A percentile compares a stretch with the other conserved stretches of the same genome.
Conservation (phyloP, 192 early-diverging fungal genomes). For the Dimargaris xerosporica region DNA sequence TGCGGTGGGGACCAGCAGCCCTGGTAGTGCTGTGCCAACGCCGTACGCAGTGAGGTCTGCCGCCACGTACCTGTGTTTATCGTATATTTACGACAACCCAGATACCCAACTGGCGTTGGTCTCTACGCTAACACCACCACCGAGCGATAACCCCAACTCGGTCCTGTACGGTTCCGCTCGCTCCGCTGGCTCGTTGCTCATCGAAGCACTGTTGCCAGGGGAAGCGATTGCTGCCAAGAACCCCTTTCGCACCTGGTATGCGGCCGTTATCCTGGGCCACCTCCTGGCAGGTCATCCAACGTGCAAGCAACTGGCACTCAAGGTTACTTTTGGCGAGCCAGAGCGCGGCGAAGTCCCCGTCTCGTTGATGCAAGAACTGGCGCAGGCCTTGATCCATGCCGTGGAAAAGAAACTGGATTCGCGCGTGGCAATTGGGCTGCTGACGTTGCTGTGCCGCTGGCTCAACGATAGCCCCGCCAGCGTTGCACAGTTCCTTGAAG, state of each 20-base stretch:
- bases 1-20: constrained; percentile 43
- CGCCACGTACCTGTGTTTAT: constrained; percentile 67
- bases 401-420: constrained; percentile 45
- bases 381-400: constrained; percentile 54
- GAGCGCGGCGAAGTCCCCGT: constrained; percentile 61
- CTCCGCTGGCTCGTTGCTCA: constrained; percentile 78
- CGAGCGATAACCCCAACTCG: constrained; percentile 50
- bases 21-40: too few relatives aligned
- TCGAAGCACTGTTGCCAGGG: constrained; percentile 67
- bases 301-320: constrained; percentile 63
- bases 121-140: constrained; percentile 68
- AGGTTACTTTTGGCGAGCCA: constrained; percentile 59
- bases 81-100: constrained; percentile 64
- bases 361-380: constrained; percentile 76
- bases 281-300: constrained; percentile 54
- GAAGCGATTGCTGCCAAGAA: constrained; percentile 39
- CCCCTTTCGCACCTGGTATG: constrained; percentile 82
- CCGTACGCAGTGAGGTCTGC: constrained; percentile 60
- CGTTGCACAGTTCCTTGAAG: constrained; percentile 70
- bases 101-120: constrained; percentile 80
- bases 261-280: constrained; percentile 65
- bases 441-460: constrained; percentile 75
- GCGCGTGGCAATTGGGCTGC: constrained; percentile 58
- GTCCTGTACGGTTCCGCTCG: constrained; percentile 38
- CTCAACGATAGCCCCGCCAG: constrained; percentile 63